Conservation (phyloP, 2,329 filamentous ascomycete genomes). For the Clonostachys solani region DNA sequence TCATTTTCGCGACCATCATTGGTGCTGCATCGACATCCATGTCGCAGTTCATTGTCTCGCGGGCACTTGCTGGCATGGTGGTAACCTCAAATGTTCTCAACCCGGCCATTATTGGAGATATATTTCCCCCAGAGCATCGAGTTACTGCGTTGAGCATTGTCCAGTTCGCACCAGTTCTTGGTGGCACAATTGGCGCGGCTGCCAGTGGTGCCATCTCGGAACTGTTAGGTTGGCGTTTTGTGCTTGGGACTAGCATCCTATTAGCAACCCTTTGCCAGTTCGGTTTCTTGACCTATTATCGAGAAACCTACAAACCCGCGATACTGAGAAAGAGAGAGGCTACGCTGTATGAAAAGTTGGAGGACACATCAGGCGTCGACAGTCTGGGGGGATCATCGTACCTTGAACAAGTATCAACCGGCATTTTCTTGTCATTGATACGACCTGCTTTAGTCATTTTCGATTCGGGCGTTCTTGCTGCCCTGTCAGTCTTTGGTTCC, state of each 20-base stretch:
- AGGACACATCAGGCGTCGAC: background rate
- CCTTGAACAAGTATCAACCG: slow-evolving; percentile 10
- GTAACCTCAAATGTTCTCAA: slow-evolving; percentile 62
- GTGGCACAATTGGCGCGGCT: slow-evolving; percentile 51
- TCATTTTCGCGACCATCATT: slow-evolving; percentile 41
- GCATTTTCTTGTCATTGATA: slow-evolving; percentile 26
- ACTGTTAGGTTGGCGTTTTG: slow-evolving; percentile 47
- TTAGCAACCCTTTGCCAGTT: slow-evolving; percentile 45
- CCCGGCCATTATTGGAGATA: slow-evolving; percentile 59
- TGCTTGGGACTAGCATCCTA: slow-evolving; percentile 43
- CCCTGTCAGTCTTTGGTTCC: slow-evolving; percentile 37
- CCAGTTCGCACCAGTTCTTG: slow-evolving; percentile 51
- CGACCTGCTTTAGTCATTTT: slow-evolving; percentile 41
- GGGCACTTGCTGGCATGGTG: slow-evolving; percentile 56
- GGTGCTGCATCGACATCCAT: slow-evolving; percentile 39
- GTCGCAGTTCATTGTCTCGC: slow-evolving; percentile 43
- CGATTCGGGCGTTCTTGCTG: slow-evolving; percentile 45
- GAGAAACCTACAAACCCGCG: slow-evolving; percentile 57
- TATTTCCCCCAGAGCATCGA: slow-evolving; percentile 52
- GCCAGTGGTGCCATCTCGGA: slow-evolving; percentile 51
- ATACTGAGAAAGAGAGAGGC: slow-evolving; percentile 35
- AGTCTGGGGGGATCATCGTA: no score
- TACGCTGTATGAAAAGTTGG: background rate
- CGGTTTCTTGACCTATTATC: slow-evolving; percentile 43
- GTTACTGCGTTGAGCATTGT: slow-evolving; percentile 54